Conservation (phyloP, 495 filamentous ascomycete species). For the Hyaloscypha variabilis region DNA sequence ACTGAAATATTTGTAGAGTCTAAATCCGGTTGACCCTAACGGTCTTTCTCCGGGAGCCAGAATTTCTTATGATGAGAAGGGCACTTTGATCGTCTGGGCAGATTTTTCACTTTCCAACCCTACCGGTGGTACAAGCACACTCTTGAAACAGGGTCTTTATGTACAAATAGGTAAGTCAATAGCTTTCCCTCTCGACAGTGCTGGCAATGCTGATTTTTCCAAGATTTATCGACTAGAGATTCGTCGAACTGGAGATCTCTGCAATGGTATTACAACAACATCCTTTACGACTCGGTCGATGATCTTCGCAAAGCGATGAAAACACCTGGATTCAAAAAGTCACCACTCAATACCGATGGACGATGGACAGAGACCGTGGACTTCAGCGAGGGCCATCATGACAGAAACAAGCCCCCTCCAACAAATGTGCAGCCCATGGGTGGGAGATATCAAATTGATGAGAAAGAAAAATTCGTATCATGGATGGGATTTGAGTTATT, state of each 20-base stretch:
- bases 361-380: constrained; percentile 45
- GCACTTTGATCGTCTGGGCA: constrained; percentile 39
- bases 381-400: constrained; percentile 34
- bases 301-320: constrained; percentile 47
- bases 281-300: constrained; percentile 47
- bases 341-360: constrained; percentile 45
- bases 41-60: not conserved
- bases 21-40: not conserved
- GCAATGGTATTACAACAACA: constrained; percentile 52
- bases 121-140: constrained; percentile 39
- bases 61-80: constrained; percentile 35
- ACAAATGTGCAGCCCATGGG: constrained; percentile 40
- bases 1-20: no score
- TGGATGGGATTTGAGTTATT: constrained; percentile 60
- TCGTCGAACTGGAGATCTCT: constrained; percentile 46
- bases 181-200: not conserved
- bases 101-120: constrained; percentile 32
- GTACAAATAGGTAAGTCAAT: constrained; percentile 26
- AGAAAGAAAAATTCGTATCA: constrained; percentile 48
- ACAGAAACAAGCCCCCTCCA: constrained; percentile 42
- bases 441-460: constrained; percentile 42
- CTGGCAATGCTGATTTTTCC: not conserved
- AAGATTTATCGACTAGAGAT: constrained; percentile 51
- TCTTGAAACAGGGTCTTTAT: constrained; percentile 46
- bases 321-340: constrained; percentile 44